phyloP scores from a whole-genome alignment of 441 rosid species.

The Mallotus repandus region DNA sequence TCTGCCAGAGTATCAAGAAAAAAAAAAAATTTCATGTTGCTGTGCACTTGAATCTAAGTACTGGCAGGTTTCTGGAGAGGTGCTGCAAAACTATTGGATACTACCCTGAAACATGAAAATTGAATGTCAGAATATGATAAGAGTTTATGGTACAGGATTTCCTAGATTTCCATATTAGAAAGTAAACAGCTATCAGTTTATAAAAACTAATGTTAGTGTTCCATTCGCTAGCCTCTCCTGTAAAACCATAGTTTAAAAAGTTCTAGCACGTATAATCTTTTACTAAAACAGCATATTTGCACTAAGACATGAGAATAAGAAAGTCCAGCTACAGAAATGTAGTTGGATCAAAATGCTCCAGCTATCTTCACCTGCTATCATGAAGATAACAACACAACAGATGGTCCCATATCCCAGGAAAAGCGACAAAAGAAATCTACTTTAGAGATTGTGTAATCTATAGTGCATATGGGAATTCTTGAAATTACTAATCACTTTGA shows the following conservation, averaged over 20 bases:
- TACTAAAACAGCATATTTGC: not conserved
- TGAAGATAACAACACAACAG: not conserved
- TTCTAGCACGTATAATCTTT: no score
- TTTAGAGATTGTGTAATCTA: not conserved
- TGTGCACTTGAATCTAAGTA: conserved; percentile 12
- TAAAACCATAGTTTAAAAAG: no score
- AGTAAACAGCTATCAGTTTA: not conserved
- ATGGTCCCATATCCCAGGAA: not conserved
- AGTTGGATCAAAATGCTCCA: not conserved
- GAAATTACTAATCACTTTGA: not conserved
- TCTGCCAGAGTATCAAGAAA: not conserved
- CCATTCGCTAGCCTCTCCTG: not conserved
- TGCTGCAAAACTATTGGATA: conserved; percentile 19
- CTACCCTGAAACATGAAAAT: conserved; percentile 30
- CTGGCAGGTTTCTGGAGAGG: conserved; percentile 13
- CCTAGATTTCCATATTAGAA: not conserved
- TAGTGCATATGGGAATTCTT: not conserved
- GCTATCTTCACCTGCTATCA: not conserved
- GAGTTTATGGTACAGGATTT: not conserved
- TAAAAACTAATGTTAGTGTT: not conserved
- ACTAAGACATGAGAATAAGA: not conserved
- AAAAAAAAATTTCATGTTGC: conserved; percentile 7
- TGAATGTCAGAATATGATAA: not conserved
- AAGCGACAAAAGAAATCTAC: not conserved
- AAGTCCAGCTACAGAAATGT: not conserved